A percentile compares a stretch with the other conserved stretches of the same genome.
Conservation (phyloP, 192 early-diverging fungal species). For the Coemansia sp. region DNA sequence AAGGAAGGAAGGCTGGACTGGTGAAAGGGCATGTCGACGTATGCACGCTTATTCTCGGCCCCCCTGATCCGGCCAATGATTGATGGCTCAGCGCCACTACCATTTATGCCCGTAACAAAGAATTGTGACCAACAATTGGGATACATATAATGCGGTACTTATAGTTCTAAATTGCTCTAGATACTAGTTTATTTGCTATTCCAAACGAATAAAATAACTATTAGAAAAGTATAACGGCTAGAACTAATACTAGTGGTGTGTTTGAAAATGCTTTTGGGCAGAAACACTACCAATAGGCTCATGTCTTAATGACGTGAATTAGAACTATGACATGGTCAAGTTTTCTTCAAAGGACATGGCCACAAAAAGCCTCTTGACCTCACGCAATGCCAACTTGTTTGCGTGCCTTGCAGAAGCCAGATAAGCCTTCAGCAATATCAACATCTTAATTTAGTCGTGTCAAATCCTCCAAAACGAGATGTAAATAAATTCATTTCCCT, state of each 20-base stretch:
- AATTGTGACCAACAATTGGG: not conserved
- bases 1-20: not conserved
- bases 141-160: not conserved
- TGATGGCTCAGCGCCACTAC: no score
- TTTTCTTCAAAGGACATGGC: no score
- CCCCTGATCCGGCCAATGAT: slow-evolving; percentile 4
- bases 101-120: not conserved
- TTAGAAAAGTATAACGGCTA: no score
- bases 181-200: not conserved
- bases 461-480: not conserved
- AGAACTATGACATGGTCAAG: no score
- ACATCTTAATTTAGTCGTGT: no score
- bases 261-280: no score
- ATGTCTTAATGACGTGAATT: no score
- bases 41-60: not conserved
- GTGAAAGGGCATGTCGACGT: not conserved
- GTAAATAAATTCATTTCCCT: not conserved
- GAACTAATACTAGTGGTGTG: no score
- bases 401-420: no score
- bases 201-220: not conserved
- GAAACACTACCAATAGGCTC: no score
- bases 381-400: no score
- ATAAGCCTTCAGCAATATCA: not conserved
- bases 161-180: not conserved
- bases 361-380: no score